Base-by-base conservation (phyloP, 2,329 filamentous ascomycete species). In the Cercospora beticola region DNA sequence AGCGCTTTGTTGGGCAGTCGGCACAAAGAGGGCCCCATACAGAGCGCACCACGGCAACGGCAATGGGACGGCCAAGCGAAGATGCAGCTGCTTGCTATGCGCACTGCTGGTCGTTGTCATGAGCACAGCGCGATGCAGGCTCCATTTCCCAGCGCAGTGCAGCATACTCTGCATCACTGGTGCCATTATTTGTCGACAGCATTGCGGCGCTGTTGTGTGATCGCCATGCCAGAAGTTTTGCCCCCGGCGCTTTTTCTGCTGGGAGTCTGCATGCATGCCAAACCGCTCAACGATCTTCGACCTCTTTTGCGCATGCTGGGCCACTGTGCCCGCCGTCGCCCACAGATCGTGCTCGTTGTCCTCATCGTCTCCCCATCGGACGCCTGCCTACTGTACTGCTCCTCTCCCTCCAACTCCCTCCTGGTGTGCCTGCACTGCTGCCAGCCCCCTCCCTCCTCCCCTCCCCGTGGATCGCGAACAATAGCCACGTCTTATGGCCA, bases 201-300 rank as follows among this genome's bases (percentile, higher is more conserved):
- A n/a, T n/a, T n/a, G 36, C 36, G 36, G 36, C 36, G 36, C 36
- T 64, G 18, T 9, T 26, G 54, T 21, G 62, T 28, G 62, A 64
- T 56, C 30, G 61, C 61, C 61, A 36, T 21, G 16, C 60, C 60
- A 62, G 40, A 14, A 64, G 40, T 56, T 23, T 57, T 30, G 54
- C 21, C n/a, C 23, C 54, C 54, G 54, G 23, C 54, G 54, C 23
- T 21, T 54, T 40, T 40, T 40, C 36, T 40, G 36, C 36, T 40
- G 36, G 23, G 49, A 28, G 49, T 28, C 18, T 54, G 54, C 54
- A 57, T 57, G 54, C 23, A 26, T 49, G 18, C 21, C 62, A 64
- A 28, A 40, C 46, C 28, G 26, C 61, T 54, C 43, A 54, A 36
- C 61, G 61, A 54, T 54, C 43, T 54, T 54, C 61, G 49, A 36